Evolutionary conservation across 257 asterid genomes (phyloP).

Genomic region (Penstemon eatonii): DNA sequence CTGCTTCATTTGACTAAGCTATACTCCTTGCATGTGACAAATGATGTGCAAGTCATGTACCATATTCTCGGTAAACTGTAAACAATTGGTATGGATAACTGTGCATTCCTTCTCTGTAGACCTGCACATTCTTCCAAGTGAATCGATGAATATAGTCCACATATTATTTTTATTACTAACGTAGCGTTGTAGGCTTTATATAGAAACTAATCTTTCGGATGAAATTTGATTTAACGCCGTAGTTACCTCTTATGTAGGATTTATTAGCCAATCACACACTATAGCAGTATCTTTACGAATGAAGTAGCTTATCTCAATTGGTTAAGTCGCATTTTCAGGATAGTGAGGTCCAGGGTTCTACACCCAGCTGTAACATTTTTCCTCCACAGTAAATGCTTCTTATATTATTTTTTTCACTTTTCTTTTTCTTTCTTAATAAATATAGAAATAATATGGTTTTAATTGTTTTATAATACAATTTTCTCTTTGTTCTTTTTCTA

Average conservation of each 20-base stretch:
- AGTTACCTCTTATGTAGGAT: background rate
- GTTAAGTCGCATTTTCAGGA: too few species aligned
- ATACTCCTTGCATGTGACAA: background rate
- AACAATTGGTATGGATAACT: background rate
- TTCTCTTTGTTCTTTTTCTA: too few species aligned
- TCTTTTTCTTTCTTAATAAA: too few species aligned
- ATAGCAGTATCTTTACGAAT: background rate
- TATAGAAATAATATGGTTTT: too few species aligned
- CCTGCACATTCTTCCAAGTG: constrained; percentile 11
- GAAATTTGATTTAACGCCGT: background rate
- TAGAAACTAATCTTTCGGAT: background rate
- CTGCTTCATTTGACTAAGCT: background rate
- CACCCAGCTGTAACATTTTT: too few species aligned
- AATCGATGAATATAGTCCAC: background rate
- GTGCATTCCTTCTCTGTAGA: constrained; percentile 14
- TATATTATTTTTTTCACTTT: too few species aligned
- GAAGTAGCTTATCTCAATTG: too few species aligned
- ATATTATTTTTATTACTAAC: background rate
- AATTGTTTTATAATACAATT: too few species aligned
- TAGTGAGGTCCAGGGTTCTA: too few species aligned
- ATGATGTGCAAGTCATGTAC: background rate
- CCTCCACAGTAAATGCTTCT: too few species aligned
- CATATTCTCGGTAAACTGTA: constrained; percentile 5
- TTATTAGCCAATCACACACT: background rate
- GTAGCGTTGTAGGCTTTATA: background rate